Percentiles rank a stretch among this genome's conserved stretches.
Evolutionary conservation across 305 asterid species (phyloP).

Genomic region (Fraxinus velutina): DNA sequence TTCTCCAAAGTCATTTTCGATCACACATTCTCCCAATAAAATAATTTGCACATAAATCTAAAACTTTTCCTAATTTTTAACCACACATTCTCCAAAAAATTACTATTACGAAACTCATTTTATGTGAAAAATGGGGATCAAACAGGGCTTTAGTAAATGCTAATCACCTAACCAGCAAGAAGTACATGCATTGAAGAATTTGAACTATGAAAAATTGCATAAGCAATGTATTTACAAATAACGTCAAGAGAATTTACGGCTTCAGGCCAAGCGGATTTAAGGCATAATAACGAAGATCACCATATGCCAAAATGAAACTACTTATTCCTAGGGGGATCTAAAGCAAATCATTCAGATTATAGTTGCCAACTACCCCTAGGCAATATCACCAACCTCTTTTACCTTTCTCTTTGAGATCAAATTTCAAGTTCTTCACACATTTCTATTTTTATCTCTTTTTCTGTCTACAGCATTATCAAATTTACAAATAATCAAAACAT

Average conservation of each 20-base stretch:
- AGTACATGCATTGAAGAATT: constrained; percentile 4
- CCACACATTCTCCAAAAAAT: not conserved
- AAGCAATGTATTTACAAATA: not conserved
- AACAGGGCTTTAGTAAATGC: not conserved
- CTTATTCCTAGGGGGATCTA: not conserved
- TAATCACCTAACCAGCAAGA: constrained; percentile 15
- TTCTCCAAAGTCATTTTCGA: not conserved
- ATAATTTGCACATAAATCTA: not conserved
- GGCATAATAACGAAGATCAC: not conserved
- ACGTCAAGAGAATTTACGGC: not conserved
- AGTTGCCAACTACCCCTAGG: not conserved
- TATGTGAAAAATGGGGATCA: not conserved
- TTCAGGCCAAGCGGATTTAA: not conserved
- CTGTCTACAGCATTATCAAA: not conserved
- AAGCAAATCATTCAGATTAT: not conserved
- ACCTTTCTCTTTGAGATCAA: not conserved
- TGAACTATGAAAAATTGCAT: not conserved
- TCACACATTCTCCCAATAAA: not conserved
- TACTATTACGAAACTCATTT: not conserved
- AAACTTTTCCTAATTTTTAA: not conserved
- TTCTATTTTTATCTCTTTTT: not conserved
- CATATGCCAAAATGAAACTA: not conserved
- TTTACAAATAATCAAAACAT: not conserved
- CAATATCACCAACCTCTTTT: constrained; percentile 1
- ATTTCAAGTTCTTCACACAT: not conserved